These are phyloP conservation scores for Podospora sp. DNA, from an alignment of 495 filamentous ascomycete species.

Conservation along the genomic window DNA sequence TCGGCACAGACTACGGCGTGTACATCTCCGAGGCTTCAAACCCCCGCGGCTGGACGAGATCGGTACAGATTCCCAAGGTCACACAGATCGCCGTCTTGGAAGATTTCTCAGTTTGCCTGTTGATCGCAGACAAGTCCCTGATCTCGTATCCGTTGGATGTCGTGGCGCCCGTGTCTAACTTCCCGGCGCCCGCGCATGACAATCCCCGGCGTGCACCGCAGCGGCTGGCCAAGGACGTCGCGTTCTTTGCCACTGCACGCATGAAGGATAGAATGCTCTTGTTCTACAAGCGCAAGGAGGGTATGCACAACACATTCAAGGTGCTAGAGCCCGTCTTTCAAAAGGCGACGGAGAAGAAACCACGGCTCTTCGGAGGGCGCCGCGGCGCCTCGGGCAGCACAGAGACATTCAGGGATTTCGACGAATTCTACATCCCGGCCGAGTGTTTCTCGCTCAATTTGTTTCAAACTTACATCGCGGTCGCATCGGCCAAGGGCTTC, in stretches of 20 bases:
- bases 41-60: slow-evolving; percentile 84
- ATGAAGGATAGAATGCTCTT: slow-evolving; percentile 96
- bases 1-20: slow-evolving; percentile 94
- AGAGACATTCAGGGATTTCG: slow-evolving; percentile 96
- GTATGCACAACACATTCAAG: slow-evolving; percentile 89
- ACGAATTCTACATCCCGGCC: slow-evolving; percentile 98
- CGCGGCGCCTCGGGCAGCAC: slow-evolving; percentile 65
- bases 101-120: slow-evolving; percentile 88
- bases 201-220: slow-evolving; percentile 77
- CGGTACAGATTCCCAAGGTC: slow-evolving; percentile 72
- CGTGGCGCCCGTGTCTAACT: slow-evolving; percentile 73
- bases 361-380: slow-evolving; percentile 64
- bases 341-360: slow-evolving; percentile 76
- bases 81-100: slow-evolving; percentile 94
- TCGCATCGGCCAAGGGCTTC: slow-evolving; percentile 88
- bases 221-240: slow-evolving; percentile 89
- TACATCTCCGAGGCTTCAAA: slow-evolving; percentile 83
- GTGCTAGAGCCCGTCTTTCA: slow-evolving; percentile 94
- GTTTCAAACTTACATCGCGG: slow-evolving; percentile 89
- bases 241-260: slow-evolving; percentile 90
- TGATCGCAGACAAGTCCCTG: slow-evolving; percentile 87
- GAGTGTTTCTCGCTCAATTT: slow-evolving; percentile 95
- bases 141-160: slow-evolving; percentile 95
- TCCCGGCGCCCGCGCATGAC: slow-evolving; percentile 61
- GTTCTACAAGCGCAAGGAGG: slow-evolving; percentile 96